Evolutionary conservation across 176 grass and related monocot species (phyloP), one percentile per base, ranked within the genome.

Genomic region (Zea luxurians): DNA sequence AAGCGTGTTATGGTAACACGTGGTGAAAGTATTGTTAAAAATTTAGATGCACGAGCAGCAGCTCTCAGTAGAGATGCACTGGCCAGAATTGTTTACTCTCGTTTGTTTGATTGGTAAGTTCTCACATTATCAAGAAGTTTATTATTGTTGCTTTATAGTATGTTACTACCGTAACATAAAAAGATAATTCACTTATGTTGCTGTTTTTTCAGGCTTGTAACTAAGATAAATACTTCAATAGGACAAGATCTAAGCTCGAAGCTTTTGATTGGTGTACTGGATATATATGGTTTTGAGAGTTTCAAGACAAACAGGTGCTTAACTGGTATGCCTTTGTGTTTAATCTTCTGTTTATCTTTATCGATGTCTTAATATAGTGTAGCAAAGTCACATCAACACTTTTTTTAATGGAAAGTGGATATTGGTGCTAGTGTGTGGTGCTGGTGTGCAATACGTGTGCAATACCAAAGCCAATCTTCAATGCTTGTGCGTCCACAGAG

Each of bases 221-320:
- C 88, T 78, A 94, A 87, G 81, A 98, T 98, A 73, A 98, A 98
- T 66, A 81, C 79, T 52, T 92, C 96, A 86, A 94, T 98, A 86
- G 96, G 96, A 74, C 96, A 98, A 88, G 96, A 98, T 90, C 85
- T 90, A 60, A 68, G 83, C 74, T 98, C 96, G 82, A 94, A 94
- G 75, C 83, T 80, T 85, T 71, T 98, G 74, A 98, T 98, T 63
- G 96, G 96, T 55, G 96, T 98, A 74, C 80, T 98, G 61, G 96
- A 98, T 84, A 98, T 98, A 83, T 98, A 98, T 90, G 96, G 96
- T 80, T 98, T 98, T 78, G 96, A 98, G 90, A 94, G 89, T 94
- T 98, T 98, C 88, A 98, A 98, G 88, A 94, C 92, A 88, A 98
- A 98, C 96, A 98, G 96, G 96, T 98, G 90, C 83, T 89, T 90